Conservation (phyloP, 768 basidiomycete species). For the Jaapia argillacea region DNA sequence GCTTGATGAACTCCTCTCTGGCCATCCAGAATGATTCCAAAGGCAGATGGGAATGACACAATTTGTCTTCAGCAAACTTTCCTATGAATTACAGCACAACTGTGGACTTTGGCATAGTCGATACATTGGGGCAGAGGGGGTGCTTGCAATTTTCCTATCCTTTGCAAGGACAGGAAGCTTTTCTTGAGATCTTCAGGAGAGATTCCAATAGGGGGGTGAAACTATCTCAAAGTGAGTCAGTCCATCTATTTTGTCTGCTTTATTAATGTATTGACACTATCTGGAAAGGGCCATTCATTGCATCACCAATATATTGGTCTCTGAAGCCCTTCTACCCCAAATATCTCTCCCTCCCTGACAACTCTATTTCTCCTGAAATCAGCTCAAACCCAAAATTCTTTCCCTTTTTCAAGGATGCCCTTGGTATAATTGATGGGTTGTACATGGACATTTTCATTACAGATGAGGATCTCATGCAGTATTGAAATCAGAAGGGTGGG, state of each 20-base stretch:
- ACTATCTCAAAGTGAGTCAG: conserved; percentile 9
- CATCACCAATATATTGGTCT: conserved; percentile 16
- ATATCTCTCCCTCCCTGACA: conserved; percentile 12
- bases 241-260: conserved; percentile 16
- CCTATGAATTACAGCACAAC: neutral
- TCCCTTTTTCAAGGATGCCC: conserved; percentile 21
- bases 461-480: conserved; percentile 6
- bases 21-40: conserved; percentile 4
- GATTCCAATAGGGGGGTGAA: conserved; percentile 15
- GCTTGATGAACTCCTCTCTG: conserved; percentile 5
- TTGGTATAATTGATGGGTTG: conserved; percentile 25
- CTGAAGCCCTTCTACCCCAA: conserved; percentile 16
- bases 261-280: no score
- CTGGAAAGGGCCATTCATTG: no score
- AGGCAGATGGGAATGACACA: conserved; percentile 1
- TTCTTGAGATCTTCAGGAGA: conserved; percentile 14
- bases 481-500: conserved; percentile 15
- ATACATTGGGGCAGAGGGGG: conserved; percentile 3
- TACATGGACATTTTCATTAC: conserved; percentile 15
- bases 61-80: conserved; percentile 4
- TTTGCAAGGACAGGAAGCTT: conserved; percentile 12
- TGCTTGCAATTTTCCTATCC: conserved; percentile 18
- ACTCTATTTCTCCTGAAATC: conserved; percentile 16
- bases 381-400: conserved; percentile 18
- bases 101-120: conserved; percentile 4